Conservation (phyloP, 176 grass and related monocot species). For the Panicum miliaceum region DNA sequence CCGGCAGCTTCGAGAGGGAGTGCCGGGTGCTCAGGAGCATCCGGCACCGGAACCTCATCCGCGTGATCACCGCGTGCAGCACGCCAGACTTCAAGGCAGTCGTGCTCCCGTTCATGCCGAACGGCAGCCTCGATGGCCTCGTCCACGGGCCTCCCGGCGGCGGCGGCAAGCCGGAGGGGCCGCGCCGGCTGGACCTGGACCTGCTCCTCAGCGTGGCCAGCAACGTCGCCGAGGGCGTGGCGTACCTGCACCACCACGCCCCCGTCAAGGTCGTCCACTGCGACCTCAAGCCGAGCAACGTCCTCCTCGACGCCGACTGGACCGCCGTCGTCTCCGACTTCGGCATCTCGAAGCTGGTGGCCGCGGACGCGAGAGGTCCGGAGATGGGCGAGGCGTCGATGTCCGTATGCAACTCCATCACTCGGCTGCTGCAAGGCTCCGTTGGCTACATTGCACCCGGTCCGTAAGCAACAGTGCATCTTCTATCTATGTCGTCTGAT, state of each 20-base stretch:
- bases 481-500: no score
- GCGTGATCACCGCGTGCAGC: conserved; percentile 79
- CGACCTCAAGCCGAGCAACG: conserved; percentile 82
- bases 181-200: conserved; percentile 32
- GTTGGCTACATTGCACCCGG: conserved; percentile 79
- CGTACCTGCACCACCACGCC: conserved; percentile 77
- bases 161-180: neutral
- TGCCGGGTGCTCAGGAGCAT: conserved; percentile 68
- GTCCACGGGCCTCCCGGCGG: conserved; percentile 37
- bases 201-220: conserved; percentile 60
- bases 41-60: conserved; percentile 78
- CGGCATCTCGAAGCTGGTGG: conserved; percentile 59
- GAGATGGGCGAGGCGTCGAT: conserved; percentile 4
- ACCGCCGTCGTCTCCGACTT: conserved; percentile 75
- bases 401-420: conserved; percentile 61
- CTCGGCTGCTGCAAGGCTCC: conserved; percentile 64
- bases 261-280: conserved; percentile 72
- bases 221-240: conserved; percentile 68
- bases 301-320: conserved; percentile 68
- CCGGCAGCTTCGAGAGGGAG: conserved; percentile 71
- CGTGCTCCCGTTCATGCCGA: conserved; percentile 81
- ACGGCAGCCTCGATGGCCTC: conserved; percentile 72
- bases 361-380: neutral
- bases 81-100: conserved; percentile 78
- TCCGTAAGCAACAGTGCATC: conserved; percentile 13